Conservation (phyloP, 768 basidiomycete genomes). For the Auriculariales sp. region DNA sequence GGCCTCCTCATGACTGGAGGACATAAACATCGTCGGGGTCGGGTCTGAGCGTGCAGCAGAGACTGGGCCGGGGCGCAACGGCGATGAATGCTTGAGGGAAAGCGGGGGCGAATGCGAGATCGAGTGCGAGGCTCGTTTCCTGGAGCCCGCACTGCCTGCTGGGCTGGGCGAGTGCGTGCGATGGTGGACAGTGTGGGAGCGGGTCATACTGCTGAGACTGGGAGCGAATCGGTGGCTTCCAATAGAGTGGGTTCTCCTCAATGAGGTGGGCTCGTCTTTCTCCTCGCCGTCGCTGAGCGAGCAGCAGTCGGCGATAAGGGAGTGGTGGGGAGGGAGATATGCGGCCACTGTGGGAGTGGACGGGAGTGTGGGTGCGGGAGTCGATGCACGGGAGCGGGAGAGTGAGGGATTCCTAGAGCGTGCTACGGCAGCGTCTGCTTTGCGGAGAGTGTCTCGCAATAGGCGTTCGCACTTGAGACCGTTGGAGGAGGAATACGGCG, state of each 20-base stretch:
- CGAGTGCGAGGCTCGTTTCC: background rate
- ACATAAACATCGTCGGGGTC: slow-evolving; percentile 9
- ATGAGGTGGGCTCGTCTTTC: slow-evolving; percentile 17
- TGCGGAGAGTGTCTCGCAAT: slow-evolving; percentile 37
- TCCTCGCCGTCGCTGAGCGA: slow-evolving; percentile 16
- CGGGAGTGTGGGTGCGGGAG: slow-evolving; percentile 14
- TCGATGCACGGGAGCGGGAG: background rate
- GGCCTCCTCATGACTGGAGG: slow-evolving; percentile 40
- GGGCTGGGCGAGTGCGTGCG: background rate
- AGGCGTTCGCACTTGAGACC: slow-evolving; percentile 41
- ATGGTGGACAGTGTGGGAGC: background rate
- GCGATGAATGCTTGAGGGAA: background rate
- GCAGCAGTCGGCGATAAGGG: slow-evolving; percentile 11
- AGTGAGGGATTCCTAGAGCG: too few species aligned
- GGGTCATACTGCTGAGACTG: background rate
- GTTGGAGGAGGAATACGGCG: too few species aligned
- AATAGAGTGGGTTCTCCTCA: slow-evolving; percentile 6
- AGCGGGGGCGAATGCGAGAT: background rate
- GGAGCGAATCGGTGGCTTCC: slow-evolving; percentile 3
- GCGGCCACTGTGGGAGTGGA: background rate
- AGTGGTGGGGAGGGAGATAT: slow-evolving; percentile 7
- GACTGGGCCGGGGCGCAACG: background rate
- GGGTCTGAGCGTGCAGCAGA: slow-evolving; percentile 1
- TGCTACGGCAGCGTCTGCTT: too few species aligned
- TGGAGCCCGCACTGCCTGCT: background rate